A percentile compares a stretch with the other conserved stretches of the same genome.
phyloP scores from a whole-genome alignment of 2,329 filamentous ascomycete genomes.

The Catunica adiposa region DNA sequence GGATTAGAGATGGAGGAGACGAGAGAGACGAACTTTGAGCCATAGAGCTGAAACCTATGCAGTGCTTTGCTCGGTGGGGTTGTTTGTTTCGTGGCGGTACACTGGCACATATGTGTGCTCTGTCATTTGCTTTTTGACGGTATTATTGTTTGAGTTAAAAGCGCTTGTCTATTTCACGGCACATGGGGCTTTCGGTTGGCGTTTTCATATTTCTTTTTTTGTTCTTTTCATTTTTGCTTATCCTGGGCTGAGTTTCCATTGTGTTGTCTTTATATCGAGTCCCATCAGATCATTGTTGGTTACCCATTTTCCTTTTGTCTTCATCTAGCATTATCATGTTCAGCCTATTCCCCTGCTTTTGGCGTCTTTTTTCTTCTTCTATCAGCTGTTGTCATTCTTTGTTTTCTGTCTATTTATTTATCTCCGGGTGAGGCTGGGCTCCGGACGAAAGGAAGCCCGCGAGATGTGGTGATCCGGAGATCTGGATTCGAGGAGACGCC shows the following conservation, averaged over 20 bases:
- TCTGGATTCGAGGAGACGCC: no score
- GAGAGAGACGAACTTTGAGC: no score
- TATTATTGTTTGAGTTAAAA: constrained; percentile 10
- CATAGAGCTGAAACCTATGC: no score
- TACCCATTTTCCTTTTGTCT: neutral
- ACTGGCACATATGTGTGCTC: neutral
- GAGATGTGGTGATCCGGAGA: no score
- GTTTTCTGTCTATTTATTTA: no score
- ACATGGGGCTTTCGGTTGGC: constrained; percentile 2
- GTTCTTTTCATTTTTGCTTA: neutral
- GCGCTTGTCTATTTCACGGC: neutral
- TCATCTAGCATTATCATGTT: constrained; percentile 4
- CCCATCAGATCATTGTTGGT: neutral
- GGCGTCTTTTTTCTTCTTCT: neutral
- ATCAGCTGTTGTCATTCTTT: neutral
- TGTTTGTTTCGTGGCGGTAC: constrained; percentile 3
- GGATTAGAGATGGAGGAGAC: neutral
- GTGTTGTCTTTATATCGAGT: neutral
- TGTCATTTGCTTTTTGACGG: constrained; percentile 10
- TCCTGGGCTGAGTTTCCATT: neutral
- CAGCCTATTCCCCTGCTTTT: neutral
- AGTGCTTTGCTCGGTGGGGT: neutral
- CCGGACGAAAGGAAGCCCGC: no score
- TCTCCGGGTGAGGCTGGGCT: no score
- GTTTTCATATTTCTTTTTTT: constrained; percentile 2